Evolutionary conservation across 192 early-diverging fungal genomes (phyloP).

Genomic region (Irineochytrium annulatum): DNA sequence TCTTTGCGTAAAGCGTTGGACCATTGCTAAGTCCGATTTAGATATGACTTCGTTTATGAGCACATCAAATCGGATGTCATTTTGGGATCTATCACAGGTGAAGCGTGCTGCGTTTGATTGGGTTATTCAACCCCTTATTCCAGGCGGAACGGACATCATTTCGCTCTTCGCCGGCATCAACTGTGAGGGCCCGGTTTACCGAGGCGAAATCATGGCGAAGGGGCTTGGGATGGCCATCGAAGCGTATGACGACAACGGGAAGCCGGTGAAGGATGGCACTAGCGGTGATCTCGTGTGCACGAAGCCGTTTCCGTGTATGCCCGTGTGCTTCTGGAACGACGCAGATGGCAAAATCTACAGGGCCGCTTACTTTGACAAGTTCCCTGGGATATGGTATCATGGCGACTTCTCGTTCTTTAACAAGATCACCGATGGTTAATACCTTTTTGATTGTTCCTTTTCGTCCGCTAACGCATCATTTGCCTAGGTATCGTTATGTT

Average conservation of each 20-base stretch:
- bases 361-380: conserved; percentile 84
- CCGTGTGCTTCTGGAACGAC: conserved; percentile 92
- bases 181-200: conserved; percentile 80
- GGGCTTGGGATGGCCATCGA: conserved; percentile 93
- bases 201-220: conserved; percentile 91
- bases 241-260: conserved; percentile 71
- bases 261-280: conserved; percentile 33
- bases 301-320: conserved; percentile 95
- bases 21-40: no score
- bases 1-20: no score
- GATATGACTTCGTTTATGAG: conserved; percentile 88
- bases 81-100: conserved; percentile 89
- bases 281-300: conserved; percentile 85
- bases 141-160: conserved; percentile 97
- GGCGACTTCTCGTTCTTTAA: conserved; percentile 91
- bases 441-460: no score
- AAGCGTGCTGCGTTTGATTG: no score
- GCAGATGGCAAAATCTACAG: conserved; percentile 71
- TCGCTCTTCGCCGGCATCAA: conserved; percentile 94
- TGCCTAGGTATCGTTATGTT: no score
- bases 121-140: no score
- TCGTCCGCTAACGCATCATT: no score
- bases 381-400: conserved; percentile 88
- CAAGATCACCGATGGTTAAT: conserved; percentile 75
- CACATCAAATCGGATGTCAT: conserved; percentile 81